Evolutionary conservation across 1,284 basidiomycete species (phyloP), one percentile per base, ranked within the genome.

Genomic region (Microstroma glucosiphilum): DNA sequence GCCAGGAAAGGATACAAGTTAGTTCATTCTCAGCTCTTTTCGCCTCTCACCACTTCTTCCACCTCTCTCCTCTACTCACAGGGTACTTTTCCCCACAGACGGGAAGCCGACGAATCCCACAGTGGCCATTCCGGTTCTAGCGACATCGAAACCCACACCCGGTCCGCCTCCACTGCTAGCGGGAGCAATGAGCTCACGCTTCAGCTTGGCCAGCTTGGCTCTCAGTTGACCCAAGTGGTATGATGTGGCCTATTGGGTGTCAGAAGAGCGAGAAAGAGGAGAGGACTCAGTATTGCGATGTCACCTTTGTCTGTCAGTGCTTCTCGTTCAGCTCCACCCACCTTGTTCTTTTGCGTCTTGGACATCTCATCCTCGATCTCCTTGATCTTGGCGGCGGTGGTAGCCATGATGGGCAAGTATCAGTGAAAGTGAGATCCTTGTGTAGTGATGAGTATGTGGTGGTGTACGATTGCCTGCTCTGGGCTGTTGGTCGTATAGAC

Each of bases 341-440:
- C 77, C 69, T 80, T 72, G 79, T 85, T 83, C 80, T 81, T 81
- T 66, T 81, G 80, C 26, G 80, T 81, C 60, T 76, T 73, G 40
- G 88, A 90, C 89, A 93, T 92, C 83, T 94, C 91, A 89, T 92
- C 90, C 84, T 94, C 91, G 80, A 94, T 85, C 87, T 92, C 90
- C 88, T 92, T 92, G 73, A 94, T 92, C 82, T 91, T 71, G 21
- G 51, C 6, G 2, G 51, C 51, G 6, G 51, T 54, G 15, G 51
- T 54, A 13, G 51, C n/a, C 51, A 54, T 54, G 51, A 26, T 54
- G 15, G 51, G 21, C 13, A 7, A 23, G 46, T 48, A 23, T 4
- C 12, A 23, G 46, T 4, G 46, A 12, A n/a, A n/a, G 42, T 4
- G 46, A 4, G 46, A 12, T 48, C 6, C n/a, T 4, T 6, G 46